These are phyloP conservation scores for Plasmodium berghei DNA, from an alignment of 169 alveolate genomes.

Conservation along the genomic window DNA sequence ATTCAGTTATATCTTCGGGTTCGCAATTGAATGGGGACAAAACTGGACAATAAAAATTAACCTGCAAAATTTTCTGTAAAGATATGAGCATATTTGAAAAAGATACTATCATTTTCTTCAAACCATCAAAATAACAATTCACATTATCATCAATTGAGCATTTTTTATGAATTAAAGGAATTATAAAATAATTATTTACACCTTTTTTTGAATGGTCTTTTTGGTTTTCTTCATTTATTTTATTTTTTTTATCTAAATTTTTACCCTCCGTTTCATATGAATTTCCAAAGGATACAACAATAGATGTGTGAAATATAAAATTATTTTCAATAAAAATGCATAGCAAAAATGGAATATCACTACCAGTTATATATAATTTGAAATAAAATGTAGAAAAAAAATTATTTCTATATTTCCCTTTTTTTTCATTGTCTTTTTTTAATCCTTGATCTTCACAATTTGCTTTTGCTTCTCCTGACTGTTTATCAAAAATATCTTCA, in stretches of 20 bases:
- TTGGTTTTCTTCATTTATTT: constrained; percentile 13
- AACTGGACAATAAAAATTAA: constrained; percentile 27
- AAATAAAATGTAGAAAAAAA: constrained; percentile 30
- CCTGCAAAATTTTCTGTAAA: constrained; percentile 21
- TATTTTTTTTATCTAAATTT: not conserved
- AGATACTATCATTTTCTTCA: constrained; percentile 13
- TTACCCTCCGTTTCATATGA: not conserved
- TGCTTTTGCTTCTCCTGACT: not conserved
- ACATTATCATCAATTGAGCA: constrained; percentile 1
- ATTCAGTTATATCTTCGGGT: no score
- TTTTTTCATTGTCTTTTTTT: not conserved
- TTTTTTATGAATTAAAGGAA: constrained; percentile 66
- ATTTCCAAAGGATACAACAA: constrained; percentile 26
- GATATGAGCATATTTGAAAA: constrained; percentile 37
- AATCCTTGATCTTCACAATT: no score
- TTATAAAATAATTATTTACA: constrained; percentile 12
- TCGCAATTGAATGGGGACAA: not conserved
- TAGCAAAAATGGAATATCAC: constrained; percentile 18
- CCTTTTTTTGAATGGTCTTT: not conserved
- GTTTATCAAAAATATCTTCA: not conserved
- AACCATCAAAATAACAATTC: constrained; percentile 19
- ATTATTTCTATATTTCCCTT: constrained; percentile 6
- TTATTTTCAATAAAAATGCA: constrained; percentile 41
- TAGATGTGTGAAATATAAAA: constrained; percentile 29
- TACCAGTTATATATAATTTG: constrained; percentile 19